Conservation (phyloP, 2,329 filamentous ascomycete species). For the Apiospora arundinis region DNA sequence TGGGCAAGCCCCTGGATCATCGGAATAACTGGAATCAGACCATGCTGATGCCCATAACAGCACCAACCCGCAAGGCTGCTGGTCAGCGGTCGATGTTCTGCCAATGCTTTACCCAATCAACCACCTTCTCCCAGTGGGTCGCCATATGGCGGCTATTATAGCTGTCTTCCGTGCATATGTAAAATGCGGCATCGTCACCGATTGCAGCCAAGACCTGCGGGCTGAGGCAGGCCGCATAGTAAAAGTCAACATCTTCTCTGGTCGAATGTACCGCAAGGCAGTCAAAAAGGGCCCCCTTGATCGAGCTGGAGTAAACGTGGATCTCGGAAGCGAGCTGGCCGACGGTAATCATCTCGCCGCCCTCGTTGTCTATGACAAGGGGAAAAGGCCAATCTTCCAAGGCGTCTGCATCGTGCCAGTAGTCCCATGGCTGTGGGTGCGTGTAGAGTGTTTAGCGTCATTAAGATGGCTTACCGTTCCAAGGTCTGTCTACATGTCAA, state of each 20-base stretch:
- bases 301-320: background rate
- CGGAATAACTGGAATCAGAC: too few relatives aligned
- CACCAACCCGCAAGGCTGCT: too few relatives aligned
- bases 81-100: background rate
- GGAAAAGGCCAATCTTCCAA: background rate
- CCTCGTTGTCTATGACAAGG: background rate
- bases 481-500: too few relatives aligned
- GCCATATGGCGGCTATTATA: background rate
- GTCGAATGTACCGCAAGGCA: background rate
- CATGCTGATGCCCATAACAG: too few relatives aligned
- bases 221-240: background rate
- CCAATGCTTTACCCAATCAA: background rate
- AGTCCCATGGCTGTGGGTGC: background rate
- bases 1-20: too few relatives aligned
- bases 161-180: background rate
- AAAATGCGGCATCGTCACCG: background rate
- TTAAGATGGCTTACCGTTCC: too few relatives aligned
- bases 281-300: background rate
- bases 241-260: background rate
- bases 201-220: background rate
- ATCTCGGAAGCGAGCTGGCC: background rate
- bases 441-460: too few relatives aligned
- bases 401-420: background rate
- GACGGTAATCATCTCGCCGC: background rate
- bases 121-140: background rate